Percentiles rank a stretch among this genome's conserved stretches.
phyloP scores from a whole-genome alignment of 306 rosid species.

The Gillenia trifoliata region DNA sequence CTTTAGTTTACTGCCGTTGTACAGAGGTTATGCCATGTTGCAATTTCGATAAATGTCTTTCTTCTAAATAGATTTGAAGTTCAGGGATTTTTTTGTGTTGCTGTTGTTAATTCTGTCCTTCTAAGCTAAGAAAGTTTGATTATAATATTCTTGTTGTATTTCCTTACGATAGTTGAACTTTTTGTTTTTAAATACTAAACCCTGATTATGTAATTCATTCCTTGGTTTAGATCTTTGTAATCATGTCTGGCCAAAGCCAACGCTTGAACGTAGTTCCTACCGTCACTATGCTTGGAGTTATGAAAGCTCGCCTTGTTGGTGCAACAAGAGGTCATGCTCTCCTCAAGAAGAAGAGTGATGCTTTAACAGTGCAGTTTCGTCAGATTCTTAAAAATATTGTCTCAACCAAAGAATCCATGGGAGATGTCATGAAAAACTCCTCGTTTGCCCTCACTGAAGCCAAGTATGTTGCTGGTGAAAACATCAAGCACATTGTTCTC shows the following conservation, averaged over 20 bases:
- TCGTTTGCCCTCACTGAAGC: constrained; percentile 87
- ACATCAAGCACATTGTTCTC: constrained; percentile 76
- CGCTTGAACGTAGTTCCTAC: constrained; percentile 96
- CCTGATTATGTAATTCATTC: not conserved
- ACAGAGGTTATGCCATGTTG: too few species aligned
- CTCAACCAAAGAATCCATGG: constrained; percentile 89
- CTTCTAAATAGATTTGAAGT: not conserved
- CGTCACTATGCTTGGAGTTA: constrained; percentile 78
- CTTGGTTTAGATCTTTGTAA: constrained; percentile 32
- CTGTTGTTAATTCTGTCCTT: too few species aligned
- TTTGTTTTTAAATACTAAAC: not conserved
- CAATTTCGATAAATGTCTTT: not conserved
- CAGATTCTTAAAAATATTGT: constrained; percentile 87
- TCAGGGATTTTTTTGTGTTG: too few species aligned
- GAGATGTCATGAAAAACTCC: constrained; percentile 83
- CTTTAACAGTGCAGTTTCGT: constrained; percentile 83
- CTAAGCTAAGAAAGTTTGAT: too few species aligned
- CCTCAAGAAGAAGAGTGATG: constrained; percentile 96
- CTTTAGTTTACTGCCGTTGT: not conserved
- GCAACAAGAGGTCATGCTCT: constrained; percentile 96
- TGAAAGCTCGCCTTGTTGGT: constrained; percentile 83
- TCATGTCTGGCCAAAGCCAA: constrained; percentile 84
- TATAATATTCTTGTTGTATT: too few species aligned
- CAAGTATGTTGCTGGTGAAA: constrained; percentile 91
- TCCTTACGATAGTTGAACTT: too few species aligned